Conservation (phyloP, 2,329 filamentous ascomycete species). For the Cordyceps pruinosa region DNA sequence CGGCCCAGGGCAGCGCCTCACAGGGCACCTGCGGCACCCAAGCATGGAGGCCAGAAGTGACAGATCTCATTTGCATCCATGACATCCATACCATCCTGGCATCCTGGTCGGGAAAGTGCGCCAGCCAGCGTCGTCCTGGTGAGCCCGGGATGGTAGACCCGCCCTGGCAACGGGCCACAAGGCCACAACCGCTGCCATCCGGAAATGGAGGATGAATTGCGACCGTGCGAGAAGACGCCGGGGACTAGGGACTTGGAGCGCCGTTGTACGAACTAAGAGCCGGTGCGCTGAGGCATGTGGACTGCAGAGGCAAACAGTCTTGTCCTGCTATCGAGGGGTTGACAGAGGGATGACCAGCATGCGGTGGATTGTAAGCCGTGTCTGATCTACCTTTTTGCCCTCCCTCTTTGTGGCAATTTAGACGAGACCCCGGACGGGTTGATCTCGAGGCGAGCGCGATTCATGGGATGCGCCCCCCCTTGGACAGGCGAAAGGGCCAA, state of each 20-base stretch:
- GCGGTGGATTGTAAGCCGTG: not conserved
- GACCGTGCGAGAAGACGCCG: too few relatives aligned
- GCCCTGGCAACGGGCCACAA: slow-evolving; percentile 10
- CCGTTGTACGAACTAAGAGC: not conserved
- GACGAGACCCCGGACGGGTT: not conserved
- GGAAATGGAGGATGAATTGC: not conserved
- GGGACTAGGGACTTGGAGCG: too few relatives aligned
- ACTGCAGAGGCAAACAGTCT: not conserved
- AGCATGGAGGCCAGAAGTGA: slow-evolving; percentile 13
- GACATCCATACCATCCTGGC: slow-evolving; percentile 13
- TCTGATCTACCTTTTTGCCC: not conserved
- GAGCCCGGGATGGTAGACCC: slow-evolving; percentile 23
- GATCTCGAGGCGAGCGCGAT: not conserved
- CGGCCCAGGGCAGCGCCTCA: slow-evolving; percentile 1
- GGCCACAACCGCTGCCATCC: slow-evolving; percentile 5
- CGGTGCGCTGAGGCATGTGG: not conserved
- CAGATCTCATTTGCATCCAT: slow-evolving; percentile 20
- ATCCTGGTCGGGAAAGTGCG: slow-evolving; percentile 5
- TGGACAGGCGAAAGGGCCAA: not conserved
- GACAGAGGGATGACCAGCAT: not conserved
- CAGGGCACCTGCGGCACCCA: not conserved
- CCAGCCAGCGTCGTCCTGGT: not conserved
- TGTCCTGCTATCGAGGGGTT: not conserved
- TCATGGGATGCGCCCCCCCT: not conserved
- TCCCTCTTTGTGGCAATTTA: not conserved